Evolutionary conservation across 2,329 filamentous ascomycete genomes (phyloP).

Genomic region (Sporothrix mexicana): DNA sequence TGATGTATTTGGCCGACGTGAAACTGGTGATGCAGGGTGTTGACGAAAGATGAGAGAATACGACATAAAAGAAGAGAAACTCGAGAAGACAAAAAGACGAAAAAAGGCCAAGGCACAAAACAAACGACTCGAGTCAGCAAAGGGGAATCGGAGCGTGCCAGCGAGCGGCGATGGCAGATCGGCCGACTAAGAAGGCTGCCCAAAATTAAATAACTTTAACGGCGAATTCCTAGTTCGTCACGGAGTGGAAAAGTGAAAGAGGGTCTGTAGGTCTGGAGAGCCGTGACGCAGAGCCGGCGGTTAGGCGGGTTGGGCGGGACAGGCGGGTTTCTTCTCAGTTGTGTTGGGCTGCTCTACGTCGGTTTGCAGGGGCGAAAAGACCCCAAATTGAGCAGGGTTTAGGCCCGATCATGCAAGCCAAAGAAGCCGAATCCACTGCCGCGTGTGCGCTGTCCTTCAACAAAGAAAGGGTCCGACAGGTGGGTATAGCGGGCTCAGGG

Average conservation of each 20-base stretch:
- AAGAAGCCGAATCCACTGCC: background rate
- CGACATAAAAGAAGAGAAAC: background rate
- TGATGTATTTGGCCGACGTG: background rate
- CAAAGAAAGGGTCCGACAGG: slow-evolving; percentile 14
- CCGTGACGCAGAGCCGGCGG: slow-evolving; percentile 11
- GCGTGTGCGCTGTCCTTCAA: background rate
- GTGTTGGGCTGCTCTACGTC: slow-evolving; percentile 5
- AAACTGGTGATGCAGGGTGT: background rate
- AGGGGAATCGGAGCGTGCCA: background rate
- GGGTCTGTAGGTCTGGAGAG: background rate
- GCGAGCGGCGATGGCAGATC: background rate
- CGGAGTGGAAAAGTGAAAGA: background rate
- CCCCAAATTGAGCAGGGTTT: background rate
- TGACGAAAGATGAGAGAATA: background rate
- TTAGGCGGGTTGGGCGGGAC: slow-evolving; percentile 21
- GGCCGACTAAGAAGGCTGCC: slow-evolving; percentile 4
- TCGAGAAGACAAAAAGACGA: background rate
- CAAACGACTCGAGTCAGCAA: background rate
- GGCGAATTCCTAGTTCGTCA: slow-evolving; percentile 29
- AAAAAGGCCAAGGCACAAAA: background rate
- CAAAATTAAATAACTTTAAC: slow-evolving; percentile 26
- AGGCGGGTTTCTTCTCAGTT: background rate
- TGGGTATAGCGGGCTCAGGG: background rate
- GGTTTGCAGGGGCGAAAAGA: slow-evolving; percentile 17
- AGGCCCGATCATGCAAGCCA: background rate